Conservation (phyloP, 352 stramenopile species). For the Phytophthora sansomeana region DNA sequence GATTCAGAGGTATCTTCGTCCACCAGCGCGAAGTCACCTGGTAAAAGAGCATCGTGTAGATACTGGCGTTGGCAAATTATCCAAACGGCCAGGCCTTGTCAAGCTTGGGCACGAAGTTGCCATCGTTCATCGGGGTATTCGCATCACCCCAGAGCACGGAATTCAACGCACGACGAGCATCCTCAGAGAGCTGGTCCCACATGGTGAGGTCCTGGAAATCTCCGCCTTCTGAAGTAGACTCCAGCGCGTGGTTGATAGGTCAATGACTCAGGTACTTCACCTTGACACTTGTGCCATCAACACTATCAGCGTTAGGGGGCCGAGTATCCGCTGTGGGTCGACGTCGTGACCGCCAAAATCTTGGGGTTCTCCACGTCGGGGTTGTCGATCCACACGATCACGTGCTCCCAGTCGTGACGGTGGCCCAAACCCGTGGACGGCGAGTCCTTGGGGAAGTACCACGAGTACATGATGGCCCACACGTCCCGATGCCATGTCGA, state of each 20-base stretch:
- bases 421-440: constrained; percentile 37
- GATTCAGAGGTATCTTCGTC: no score
- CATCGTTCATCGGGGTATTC: constrained; percentile 39
- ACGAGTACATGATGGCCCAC: constrained; percentile 41
- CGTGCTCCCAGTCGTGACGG: constrained; percentile 36
- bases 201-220: constrained; percentile 25
- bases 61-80: not conserved
- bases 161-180: constrained; percentile 15
- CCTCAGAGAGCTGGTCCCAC: constrained; percentile 14
- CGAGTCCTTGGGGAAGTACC: constrained; percentile 51
- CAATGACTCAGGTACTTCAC: constrained; percentile 14
- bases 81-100: constrained; percentile 28
- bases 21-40: no score
- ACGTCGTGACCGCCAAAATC: constrained; percentile 21
- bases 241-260: constrained; percentile 21
- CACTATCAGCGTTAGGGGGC: not conserved
- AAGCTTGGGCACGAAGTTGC: constrained; percentile 37
- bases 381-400: constrained; percentile 15
- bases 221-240: constrained; percentile 3
- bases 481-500: constrained; percentile 21
- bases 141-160: constrained; percentile 7
- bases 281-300: constrained; percentile 18
- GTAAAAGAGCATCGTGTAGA: no score
- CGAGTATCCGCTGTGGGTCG: constrained; percentile 16
- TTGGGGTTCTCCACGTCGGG: constrained; percentile 27